Evolutionary conservation across 257 asterid species (phyloP), one percentile per base, ranked within the genome.

Genomic region (Solanum bulbocastanum): DNA sequence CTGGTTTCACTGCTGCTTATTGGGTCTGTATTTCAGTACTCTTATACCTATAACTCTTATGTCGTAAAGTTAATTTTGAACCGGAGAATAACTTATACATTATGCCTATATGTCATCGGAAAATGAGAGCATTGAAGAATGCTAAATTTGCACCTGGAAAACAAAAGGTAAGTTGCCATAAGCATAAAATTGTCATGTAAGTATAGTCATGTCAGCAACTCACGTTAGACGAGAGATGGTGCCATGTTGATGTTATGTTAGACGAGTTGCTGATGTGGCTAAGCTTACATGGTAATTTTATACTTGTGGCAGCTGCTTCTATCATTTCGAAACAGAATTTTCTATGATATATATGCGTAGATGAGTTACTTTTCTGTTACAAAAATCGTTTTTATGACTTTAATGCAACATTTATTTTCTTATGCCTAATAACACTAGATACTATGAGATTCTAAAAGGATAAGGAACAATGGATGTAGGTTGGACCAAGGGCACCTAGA

Each of bases 1-100:
- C 98, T 4, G 98, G 98, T 20, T 94, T 95, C 88, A 94, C 96
- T 1, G 98, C 98, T 0, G 98, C 98, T n/a, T 95, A 78, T 36
- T 95, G 98, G 98, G 98, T 95, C 91, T 52, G 75, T 62, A 5
- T 39, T 37, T 78, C 62, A 42, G 30, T 60, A 60, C 84, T 25
- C 13, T 15, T 14, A 8, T 65, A 11, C 25, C 58, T 49, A 73
- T 36, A 35, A 73, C 44, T 73, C 49, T 33, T 71, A 74, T 74
- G 82, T 18, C 18, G 18, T 73, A 20, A 10, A 73, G 82, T 35
- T 35, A 35, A 5, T 73, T 73, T 35, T 73, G 25, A 10, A 73
- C n/a, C 4, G n/a, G 65, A 56, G 65, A 56, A 56, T 73, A 35
- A 73, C 81, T 73, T 20, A 7, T 30, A 30, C 13, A 73, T 18